Evolutionary conservation across 192 early-diverging fungal genomes (phyloP).

Genomic region (Phycomyces nitens): DNA sequence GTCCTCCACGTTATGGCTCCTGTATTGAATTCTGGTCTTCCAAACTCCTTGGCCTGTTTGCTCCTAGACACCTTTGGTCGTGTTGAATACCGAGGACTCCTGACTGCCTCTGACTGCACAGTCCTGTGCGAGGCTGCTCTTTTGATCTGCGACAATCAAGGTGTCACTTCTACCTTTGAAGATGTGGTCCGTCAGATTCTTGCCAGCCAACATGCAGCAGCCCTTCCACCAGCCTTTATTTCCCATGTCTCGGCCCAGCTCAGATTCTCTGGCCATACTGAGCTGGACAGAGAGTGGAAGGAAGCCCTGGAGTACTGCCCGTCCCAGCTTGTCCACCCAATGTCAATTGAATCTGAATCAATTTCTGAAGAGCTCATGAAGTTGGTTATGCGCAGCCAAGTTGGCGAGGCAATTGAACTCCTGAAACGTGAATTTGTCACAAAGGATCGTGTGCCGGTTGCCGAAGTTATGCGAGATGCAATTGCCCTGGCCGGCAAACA

Average conservation of each 20-base stretch:
- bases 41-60: conserved; percentile 1
- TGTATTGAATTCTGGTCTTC: conserved; percentile 1
- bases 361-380: conserved; percentile 18
- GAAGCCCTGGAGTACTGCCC: too few relatives aligned
- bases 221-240: too few relatives aligned
- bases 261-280: too few relatives aligned
- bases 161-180: too few relatives aligned
- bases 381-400: conserved; percentile 18
- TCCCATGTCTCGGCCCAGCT: too few relatives aligned
- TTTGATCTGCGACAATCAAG: too few relatives aligned
- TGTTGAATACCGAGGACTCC: not conserved
- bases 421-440: conserved; percentile 16
- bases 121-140: conserved; percentile 12
- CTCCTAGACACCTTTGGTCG: conserved; percentile 6
- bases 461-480: conserved; percentile 32
- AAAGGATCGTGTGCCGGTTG: conserved; percentile 11
- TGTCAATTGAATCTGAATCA: not conserved
- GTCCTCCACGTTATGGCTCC: conserved; percentile 5
- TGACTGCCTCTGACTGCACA: conserved; percentile 6
- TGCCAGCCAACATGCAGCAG: too few relatives aligned
- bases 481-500: conserved; percentile 35
- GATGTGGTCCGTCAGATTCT: too few relatives aligned
- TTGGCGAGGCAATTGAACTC: conserved; percentile 9
- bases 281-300: too few relatives aligned
- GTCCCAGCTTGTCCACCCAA: too few relatives aligned